A percentile compares a stretch with the other conserved stretches of the same genome.
Evolutionary conservation across 2,329 filamentous ascomycete species (phyloP).

Genomic region (Dichotomopilus funicola): DNA sequence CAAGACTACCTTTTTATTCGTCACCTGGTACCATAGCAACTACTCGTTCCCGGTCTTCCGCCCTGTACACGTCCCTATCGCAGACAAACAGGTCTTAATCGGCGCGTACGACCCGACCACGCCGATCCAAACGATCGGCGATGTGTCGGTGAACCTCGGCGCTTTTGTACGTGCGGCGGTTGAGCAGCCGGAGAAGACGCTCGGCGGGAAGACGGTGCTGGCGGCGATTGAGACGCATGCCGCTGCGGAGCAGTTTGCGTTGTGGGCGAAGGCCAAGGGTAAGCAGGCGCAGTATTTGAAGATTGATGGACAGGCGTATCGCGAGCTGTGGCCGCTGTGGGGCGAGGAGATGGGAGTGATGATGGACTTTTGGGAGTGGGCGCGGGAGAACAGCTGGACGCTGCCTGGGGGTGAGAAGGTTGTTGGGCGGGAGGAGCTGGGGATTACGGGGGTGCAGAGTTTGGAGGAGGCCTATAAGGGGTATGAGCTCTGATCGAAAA

Average conservation of each 20-base stretch:
- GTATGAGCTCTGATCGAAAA: slow-evolving; percentile 3
- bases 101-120: slow-evolving; percentile 23
- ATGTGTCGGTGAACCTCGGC: slow-evolving; percentile 29
- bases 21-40: slow-evolving; percentile 9
- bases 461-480: slow-evolving; percentile 13
- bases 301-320: slow-evolving; percentile 8
- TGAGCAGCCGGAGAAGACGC: slow-evolving; percentile 27
- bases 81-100: slow-evolving; percentile 27
- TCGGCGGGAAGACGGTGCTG: slow-evolving; percentile 27
- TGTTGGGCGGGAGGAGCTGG: slow-evolving; percentile 12
- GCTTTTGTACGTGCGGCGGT: slow-evolving; percentile 30
- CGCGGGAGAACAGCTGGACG: slow-evolving; percentile 16
- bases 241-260: slow-evolving; percentile 25
- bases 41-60: slow-evolving; percentile 15
- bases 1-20: slow-evolving; percentile 5
- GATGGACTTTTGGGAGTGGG: slow-evolving; percentile 22
- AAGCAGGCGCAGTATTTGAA: slow-evolving; percentile 14
- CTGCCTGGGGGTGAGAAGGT: slow-evolving; percentile 7
- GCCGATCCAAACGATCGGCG: slow-evolving; percentile 28
- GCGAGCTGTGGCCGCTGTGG: slow-evolving; percentile 19
- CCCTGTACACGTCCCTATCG: slow-evolving; percentile 12
- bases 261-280: slow-evolving; percentile 24
- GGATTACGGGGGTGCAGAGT: slow-evolving; percentile 7
- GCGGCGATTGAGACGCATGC: slow-evolving; percentile 24
- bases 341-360: slow-evolving; percentile 20